Evolutionary conservation across 2,329 filamentous ascomycete genomes (phyloP), one percentile per base, ranked within the genome.

Genomic region (Teratosphaeria epicoccoides): DNA sequence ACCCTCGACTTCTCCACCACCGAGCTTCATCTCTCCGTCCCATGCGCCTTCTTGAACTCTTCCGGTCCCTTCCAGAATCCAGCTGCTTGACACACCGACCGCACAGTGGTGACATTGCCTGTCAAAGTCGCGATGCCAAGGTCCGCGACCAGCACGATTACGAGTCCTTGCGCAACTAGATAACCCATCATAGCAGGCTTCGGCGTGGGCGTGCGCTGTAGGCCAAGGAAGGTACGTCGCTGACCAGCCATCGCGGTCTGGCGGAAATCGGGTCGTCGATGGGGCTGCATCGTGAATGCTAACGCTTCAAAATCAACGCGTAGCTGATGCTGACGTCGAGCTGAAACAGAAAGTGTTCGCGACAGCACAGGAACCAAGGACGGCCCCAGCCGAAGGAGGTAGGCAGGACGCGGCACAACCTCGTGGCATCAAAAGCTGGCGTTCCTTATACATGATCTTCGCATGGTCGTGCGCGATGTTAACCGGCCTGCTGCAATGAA

Each of bases 101-200:
- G 51, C 14, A 61, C 43, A 1, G 61, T 60, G 6, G 64, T 64
- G 4, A 52, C 45, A 24, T 62, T 55, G 14, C 55, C 52, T 6
- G 49, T 50, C 20, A 57, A 26, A 2, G 54, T 57, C 3, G 64
- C 62, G 43, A 65, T 53, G 14, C 57, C 61, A 4, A 60, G 33
- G 29, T 66, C 62, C 9, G 56, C 61, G 7, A 65, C 45, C 33
- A 68, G 56, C 17, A 68, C 66, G 6, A 68, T 54, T 1, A 53
- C 60, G 14, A 68, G 56, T 11, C 66, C 65, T 57, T 68, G 64
- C 1, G 59, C 49, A 17, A 68, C 66, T 10, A 68, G 59, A 33
- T 58, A 62, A n/a, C 58, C 65, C 57, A 65, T 65, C 45, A 60
- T 59, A 14, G 56, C 53, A 22, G 63, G 60, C 17, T 57, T 57